These are phyloP conservation scores for Trichosporon sp. DNA, from an alignment of 1,284 basidiomycete species.

Conservation along the genomic window DNA sequence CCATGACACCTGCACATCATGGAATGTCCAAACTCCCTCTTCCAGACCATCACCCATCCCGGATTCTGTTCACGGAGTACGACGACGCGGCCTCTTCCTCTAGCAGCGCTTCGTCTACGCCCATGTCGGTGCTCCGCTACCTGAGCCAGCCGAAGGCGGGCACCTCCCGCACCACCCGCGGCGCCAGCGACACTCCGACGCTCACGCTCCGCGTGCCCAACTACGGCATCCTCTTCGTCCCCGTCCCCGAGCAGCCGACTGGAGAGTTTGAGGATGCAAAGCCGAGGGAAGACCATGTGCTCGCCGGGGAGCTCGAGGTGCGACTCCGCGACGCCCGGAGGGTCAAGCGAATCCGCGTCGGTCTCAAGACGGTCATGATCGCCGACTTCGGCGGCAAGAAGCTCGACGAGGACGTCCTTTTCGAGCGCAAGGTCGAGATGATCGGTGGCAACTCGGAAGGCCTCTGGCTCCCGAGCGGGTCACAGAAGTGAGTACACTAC, in stretches of 20 bases:
- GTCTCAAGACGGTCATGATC: conserved; percentile 25
- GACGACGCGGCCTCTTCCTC: background rate
- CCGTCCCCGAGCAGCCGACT: conserved; percentile 15
- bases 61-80: background rate
- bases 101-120: background rate
- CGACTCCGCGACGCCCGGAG: conserved; percentile 13
- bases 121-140: conserved; percentile 17
- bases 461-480: conserved; percentile 34
- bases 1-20: background rate
- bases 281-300: conserved; percentile 28
- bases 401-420: conserved; percentile 31
- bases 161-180: background rate
- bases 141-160: background rate
- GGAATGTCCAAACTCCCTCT: background rate
- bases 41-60: conserved; percentile 8
- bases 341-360: conserved; percentile 30
- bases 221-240: conserved; percentile 29
- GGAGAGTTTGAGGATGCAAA: conserved; percentile 10
- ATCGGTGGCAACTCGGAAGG: conserved; percentile 34
- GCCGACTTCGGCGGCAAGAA: conserved; percentile 30
- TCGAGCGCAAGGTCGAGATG: conserved; percentile 36
- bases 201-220: conserved; percentile 22
- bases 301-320: conserved; percentile 31
- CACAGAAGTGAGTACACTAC: conserved; percentile 33
- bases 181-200: background rate